phyloP scores from a whole-genome alignment of 2,329 filamentous ascomycete species.

The Clarireedia monteithiana region DNA sequence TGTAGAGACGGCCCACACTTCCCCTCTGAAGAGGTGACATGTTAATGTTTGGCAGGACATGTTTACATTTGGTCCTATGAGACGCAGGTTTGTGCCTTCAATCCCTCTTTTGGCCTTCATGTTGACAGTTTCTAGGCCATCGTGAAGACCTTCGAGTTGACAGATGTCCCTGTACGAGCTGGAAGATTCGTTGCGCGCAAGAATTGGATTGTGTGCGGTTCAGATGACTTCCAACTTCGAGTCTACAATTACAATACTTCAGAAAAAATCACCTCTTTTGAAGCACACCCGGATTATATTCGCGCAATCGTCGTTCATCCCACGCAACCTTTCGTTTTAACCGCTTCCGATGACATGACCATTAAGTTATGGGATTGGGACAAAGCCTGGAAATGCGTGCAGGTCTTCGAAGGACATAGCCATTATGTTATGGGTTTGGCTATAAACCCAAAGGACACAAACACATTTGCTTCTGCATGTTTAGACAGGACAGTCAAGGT shows the following conservation, averaged over 20 bases:
- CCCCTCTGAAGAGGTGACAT: slow-evolving; percentile 3
- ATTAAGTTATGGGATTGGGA: slow-evolving; percentile 99
- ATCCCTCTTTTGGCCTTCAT: background rate
- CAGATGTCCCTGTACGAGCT: slow-evolving; percentile 93
- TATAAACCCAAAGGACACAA: slow-evolving; percentile 96
- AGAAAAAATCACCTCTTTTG: slow-evolving; percentile 95
- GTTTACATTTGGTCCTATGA: slow-evolving; percentile 99
- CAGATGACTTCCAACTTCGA: slow-evolving; percentile 79
- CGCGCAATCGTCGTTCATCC: slow-evolving; percentile 94
- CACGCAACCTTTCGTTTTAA: slow-evolving; percentile 90
- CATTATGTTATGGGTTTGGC: slow-evolving; percentile 96
- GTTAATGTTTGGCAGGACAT: slow-evolving; percentile 57
- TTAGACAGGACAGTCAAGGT: slow-evolving; percentile 96
- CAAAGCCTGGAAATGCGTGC: slow-evolving; percentile 90
- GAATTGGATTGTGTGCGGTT: slow-evolving; percentile 98
- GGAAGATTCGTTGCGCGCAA: slow-evolving; percentile 95
- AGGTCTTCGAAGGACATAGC: slow-evolving; percentile 91
- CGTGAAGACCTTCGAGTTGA: slow-evolving; percentile 98
- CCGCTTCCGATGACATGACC: slow-evolving; percentile 96
- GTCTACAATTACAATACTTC: slow-evolving; percentile 99
- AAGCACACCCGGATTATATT: slow-evolving; percentile 97
- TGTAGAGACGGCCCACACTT: slow-evolving; percentile 26
- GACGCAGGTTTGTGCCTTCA: slow-evolving; percentile 52
- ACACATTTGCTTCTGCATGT: slow-evolving; percentile 88
- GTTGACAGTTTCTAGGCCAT: slow-evolving; percentile 50